These are phyloP conservation scores for Phaeosphaeriaceae sp. DNA, from an alignment of 2,329 filamentous ascomycete genomes.

Conservation along the genomic window DNA sequence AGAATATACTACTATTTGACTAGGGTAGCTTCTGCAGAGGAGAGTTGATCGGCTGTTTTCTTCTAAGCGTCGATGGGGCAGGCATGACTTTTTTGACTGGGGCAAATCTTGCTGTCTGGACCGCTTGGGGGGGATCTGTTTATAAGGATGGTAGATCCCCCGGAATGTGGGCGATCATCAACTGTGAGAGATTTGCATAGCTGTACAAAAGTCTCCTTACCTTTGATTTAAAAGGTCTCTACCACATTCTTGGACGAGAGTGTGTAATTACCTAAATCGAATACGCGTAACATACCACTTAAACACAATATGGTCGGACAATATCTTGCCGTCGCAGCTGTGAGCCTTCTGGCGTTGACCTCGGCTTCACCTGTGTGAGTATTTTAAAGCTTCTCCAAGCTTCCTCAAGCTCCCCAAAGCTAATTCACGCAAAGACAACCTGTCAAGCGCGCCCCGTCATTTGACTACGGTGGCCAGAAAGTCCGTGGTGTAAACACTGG, in stretches of 20 bases:
- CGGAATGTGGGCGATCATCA: neutral
- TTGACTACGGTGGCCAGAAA: slow-evolving; percentile 61
- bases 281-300: slow-evolving; percentile 8
- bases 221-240: slow-evolving; percentile 4
- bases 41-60: neutral
- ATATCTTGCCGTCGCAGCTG: slow-evolving; percentile 30
- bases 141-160: slow-evolving; percentile 8
- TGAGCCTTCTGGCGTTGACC: slow-evolving; percentile 40
- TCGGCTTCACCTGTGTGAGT: slow-evolving; percentile 42
- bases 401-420: neutral
- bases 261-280: slow-evolving; percentile 9
- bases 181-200: neutral
- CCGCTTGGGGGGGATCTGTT: slow-evolving; percentile 1
- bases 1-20: neutral
- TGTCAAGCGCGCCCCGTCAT: slow-evolving; percentile 48
- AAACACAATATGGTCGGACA: slow-evolving; percentile 35
- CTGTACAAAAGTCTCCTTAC: slow-evolving; percentile 14
- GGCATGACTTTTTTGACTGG: slow-evolving; percentile 2
- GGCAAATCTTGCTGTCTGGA: slow-evolving; percentile 1
- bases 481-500: slow-evolving; percentile 70
- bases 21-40: neutral
- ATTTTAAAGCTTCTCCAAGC: neutral
- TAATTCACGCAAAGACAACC: slow-evolving; percentile 20
- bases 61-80: neutral
- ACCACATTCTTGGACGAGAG: slow-evolving; percentile 15